Percentiles rank a stretch among this genome's conserved stretches.
phyloP scores from a whole-genome alignment of 257 asterid genomes.

The Plectranthus barbatus region DNA sequence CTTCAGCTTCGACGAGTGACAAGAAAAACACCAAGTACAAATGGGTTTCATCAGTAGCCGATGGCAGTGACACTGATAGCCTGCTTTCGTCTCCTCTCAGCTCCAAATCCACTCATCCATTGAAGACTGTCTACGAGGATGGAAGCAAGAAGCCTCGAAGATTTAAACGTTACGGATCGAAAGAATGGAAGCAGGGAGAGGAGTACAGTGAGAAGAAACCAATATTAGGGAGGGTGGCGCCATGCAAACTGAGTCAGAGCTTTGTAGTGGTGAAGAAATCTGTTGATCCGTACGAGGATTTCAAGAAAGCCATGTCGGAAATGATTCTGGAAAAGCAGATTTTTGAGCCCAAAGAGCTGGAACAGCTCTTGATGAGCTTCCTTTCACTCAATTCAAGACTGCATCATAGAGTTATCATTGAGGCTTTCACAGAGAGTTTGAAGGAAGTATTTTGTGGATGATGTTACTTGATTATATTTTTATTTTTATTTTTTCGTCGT shows the following conservation, averaged over 20 bases:
- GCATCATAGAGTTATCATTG: constrained; percentile 56
- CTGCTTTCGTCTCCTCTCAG: constrained; percentile 30
- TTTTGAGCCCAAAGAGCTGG: constrained; percentile 51
- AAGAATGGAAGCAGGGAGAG: constrained; percentile 23
- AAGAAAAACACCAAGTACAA: not conserved
- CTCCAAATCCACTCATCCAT: constrained; percentile 17
- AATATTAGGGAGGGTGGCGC: not conserved
- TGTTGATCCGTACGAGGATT: constrained; percentile 60
- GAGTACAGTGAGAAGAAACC: not conserved
- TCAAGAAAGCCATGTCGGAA: constrained; percentile 77
- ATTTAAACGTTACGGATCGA: constrained; percentile 20
- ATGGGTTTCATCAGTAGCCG: not conserved
- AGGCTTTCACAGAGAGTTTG: constrained; percentile 59
- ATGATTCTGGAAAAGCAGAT: constrained; percentile 65
- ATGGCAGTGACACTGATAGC: constrained; percentile 29
- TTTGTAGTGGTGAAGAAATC: constrained; percentile 67
- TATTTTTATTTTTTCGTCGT: constrained; percentile 1
- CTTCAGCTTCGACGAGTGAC: constrained; percentile 6
- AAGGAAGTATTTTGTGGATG: constrained; percentile 32
- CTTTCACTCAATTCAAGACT: constrained; percentile 53
- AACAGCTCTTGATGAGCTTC: constrained; percentile 58
- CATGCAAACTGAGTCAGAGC: constrained; percentile 34
- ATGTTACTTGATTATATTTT: not conserved
- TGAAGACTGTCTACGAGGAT: not conserved
- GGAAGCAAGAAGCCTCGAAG: constrained; percentile 3